Evolutionary conservation across 192 early-diverging fungal species (phyloP).

Genomic region (Podila minutissima): DNA sequence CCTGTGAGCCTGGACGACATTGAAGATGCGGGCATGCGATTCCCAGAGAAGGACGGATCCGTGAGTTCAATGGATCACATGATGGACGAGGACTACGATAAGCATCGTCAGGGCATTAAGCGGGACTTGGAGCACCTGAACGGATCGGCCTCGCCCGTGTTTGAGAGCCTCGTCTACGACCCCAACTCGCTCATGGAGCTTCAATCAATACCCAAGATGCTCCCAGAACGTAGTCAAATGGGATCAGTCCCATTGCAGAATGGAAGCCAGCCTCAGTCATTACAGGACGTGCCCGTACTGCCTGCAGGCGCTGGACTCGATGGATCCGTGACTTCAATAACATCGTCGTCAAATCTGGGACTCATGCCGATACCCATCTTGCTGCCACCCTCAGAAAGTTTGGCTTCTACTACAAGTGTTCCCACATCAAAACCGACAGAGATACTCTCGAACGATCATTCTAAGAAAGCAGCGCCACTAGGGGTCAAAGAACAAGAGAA

Average conservation of each 20-base stretch:
- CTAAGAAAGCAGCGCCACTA: not conserved
- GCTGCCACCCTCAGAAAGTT: slow-evolving; percentile 4
- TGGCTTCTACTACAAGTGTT: not conserved
- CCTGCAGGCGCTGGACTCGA: not conserved
- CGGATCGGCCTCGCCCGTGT: slow-evolving; percentile 15
- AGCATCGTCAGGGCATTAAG: slow-evolving; percentile 15
- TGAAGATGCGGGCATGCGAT: not conserved
- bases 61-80: not conserved
- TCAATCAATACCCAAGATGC: slow-evolving; percentile 33
- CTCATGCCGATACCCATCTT: slow-evolving; percentile 29
- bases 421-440: not conserved
- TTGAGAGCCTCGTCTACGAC: slow-evolving; percentile 33
- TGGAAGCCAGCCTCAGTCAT: not conserved
- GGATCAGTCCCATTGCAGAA: not conserved
- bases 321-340: not conserved
- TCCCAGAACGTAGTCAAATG: slow-evolving; percentile 15
- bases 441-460: not conserved
- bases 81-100: not conserved
- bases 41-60: not conserved
- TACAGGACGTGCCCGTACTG: not conserved
- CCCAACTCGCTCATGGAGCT: slow-evolving; percentile 37
- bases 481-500: too few relatives aligned
- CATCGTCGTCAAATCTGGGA: not conserved
- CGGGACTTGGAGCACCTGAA: slow-evolving; percentile 32
- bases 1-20: slow-evolving; percentile 30